Evolutionary conservation across 1,284 basidiomycete genomes (phyloP).

Genomic region (Cryptococcus jaspeensis): DNA sequence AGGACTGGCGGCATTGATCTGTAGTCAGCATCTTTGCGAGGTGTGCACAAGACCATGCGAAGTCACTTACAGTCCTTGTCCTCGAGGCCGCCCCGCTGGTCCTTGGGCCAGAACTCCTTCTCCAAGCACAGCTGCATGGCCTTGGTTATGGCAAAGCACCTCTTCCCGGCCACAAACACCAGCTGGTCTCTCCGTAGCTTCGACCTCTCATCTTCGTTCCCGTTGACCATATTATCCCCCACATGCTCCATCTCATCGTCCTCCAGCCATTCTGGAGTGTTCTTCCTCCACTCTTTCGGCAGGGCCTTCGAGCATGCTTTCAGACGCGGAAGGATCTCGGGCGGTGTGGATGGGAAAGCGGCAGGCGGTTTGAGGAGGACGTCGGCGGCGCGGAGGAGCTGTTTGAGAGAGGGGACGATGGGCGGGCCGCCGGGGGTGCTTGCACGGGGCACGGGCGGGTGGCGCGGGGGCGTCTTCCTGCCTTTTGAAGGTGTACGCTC

Average conservation of each 20-base stretch:
- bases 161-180: conserved; percentile 22
- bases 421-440: neutral
- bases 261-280: conserved; percentile 16
- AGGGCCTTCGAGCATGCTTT: conserved; percentile 19
- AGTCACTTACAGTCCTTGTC: conserved; percentile 31
- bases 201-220: conserved; percentile 3
- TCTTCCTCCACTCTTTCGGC: conserved; percentile 22
- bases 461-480: neutral
- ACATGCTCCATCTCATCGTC: conserved; percentile 19
- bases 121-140: conserved; percentile 29
- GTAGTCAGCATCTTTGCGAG: neutral
- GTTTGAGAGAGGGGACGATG: conserved; percentile 11
- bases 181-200: conserved; percentile 17
- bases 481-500: too few species aligned
- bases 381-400: conserved; percentile 25
- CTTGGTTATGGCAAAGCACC: conserved; percentile 29
- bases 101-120: conserved; percentile 39
- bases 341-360: conserved; percentile 31
- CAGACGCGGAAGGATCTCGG: conserved; percentile 23
- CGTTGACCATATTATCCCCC: conserved; percentile 8
- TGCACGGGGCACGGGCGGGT: neutral
- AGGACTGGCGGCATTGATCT: conserved; percentile 22
- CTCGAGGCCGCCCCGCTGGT: conserved; percentile 18
- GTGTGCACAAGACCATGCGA: neutral
- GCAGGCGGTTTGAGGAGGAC: conserved; percentile 34